Base-by-base conservation (phyloP, 139 green algal genomes). In the Coelastrella sp. region DNA sequence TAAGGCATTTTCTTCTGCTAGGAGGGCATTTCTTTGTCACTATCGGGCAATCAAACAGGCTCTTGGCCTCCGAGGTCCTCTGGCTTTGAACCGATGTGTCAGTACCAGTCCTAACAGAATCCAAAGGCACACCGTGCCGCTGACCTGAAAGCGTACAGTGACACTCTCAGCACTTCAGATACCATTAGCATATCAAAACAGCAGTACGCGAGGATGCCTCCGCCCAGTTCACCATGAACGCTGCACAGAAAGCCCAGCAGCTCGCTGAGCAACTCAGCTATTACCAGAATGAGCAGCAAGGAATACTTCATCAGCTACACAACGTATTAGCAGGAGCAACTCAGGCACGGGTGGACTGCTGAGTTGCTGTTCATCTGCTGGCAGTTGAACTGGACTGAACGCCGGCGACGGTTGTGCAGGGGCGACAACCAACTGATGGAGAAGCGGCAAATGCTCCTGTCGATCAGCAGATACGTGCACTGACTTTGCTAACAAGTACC, bases 401-500 rank as follows among this genome's bases (percentile, higher is more conserved):
- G 7, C 3, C n/a, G n/a, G 7, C 32, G 54, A 19, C 20, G 56
- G 57, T 23, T 64, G 19, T 54, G 79, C 79, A 85, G 79, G 79
- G 79, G 19, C 19, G 11, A 57, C 79, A 71, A 56, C 79, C 56
- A 23, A 22, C 17, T 71, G 17, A 4, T 47, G 32, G 3, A 13
- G n/a, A 47, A 8, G 79, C 16, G 32, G 19, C 54, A 32, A 23
- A 6, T 32, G 13, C 16, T 11, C 64, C 68, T 22, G 22, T 76
- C 17, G 23, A 83, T 32, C 47, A 76, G 73, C 85, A 90, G 74
- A 90, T 90, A 20, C 11, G 14, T 8, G 58, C 71, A 14, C 74
- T 90, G 7, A 90, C 58, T 13, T 60, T 90, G 74, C 59, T 90
- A 57, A 74, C 85, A 54, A 75, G 58, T 3, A 90, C 85, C 20